phyloP scores from a whole-genome alignment of 495 filamentous ascomycete species.

The Letharia columbiana region DNA sequence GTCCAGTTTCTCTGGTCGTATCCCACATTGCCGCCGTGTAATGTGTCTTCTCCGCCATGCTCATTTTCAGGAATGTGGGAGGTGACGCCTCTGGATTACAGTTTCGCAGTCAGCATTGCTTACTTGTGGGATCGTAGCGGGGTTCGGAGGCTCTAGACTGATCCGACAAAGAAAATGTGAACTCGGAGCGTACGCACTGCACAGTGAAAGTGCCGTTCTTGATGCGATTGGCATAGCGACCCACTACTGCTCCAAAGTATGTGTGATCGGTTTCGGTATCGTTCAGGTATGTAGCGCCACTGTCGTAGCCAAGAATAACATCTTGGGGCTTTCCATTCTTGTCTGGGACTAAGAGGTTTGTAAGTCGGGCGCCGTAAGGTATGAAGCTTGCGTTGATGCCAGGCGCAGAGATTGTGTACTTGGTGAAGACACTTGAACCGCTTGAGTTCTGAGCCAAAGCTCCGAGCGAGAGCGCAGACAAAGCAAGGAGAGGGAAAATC shows the following conservation, averaged over 20 bases:
- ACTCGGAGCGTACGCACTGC: slow-evolving; percentile 29
- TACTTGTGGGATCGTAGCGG: too few relatives aligned
- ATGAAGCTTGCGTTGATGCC: slow-evolving; percentile 69
- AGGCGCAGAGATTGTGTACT: slow-evolving; percentile 64
- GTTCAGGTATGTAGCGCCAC: slow-evolving; percentile 58
- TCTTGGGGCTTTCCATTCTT: slow-evolving; percentile 55
- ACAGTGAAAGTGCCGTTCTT: slow-evolving; percentile 74
- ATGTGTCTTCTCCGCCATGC: slow-evolving; percentile 57
- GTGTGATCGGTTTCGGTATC: slow-evolving; percentile 60
- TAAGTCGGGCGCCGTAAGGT: slow-evolving; percentile 69
- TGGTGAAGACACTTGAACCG: slow-evolving; percentile 23
- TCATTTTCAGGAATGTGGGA: slow-evolving; percentile 68
- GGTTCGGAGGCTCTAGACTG: not conserved
- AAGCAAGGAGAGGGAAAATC: slow-evolving; percentile 1
- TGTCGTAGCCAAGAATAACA: slow-evolving; percentile 71
- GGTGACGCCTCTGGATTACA: slow-evolving; percentile 31
- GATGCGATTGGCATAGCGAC: slow-evolving; percentile 80
- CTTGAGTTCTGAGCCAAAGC: slow-evolving; percentile 11
- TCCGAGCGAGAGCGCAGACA: not conserved
- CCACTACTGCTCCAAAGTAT: slow-evolving; percentile 68
- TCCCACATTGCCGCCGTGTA: slow-evolving; percentile 74
- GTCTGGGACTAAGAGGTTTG: slow-evolving; percentile 66
- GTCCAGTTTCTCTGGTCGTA: slow-evolving; percentile 80
- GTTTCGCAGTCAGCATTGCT: not conserved
- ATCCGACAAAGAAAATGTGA: not conserved